Conservation (phyloP, 2,329 filamentous ascomycete species). For the Penicillium sp. region DNA sequence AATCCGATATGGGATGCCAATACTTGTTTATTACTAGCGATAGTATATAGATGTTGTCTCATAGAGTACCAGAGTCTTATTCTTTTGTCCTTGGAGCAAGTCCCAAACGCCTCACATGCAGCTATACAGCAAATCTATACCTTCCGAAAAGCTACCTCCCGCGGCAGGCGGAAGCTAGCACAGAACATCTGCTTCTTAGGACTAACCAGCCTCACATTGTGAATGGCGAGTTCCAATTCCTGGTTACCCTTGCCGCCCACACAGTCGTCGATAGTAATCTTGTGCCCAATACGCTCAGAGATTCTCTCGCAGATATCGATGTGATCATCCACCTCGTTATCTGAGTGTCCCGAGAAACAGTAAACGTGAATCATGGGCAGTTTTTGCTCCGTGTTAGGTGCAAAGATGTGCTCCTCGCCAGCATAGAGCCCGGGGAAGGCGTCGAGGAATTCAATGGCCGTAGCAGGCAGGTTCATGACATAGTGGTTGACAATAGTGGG, state of each 20-base stretch:
- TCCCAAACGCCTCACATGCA: constrained; percentile 13
- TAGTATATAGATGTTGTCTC: neutral
- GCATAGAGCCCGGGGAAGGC: constrained; percentile 76
- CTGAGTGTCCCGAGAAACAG: constrained; percentile 82
- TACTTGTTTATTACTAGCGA: neutral
- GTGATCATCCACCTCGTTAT: constrained; percentile 62
- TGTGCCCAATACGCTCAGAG: constrained; percentile 57
- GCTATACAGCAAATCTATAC: constrained; percentile 18
- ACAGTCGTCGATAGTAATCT: constrained; percentile 54
- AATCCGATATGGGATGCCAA: neutral
- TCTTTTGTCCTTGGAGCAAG: constrained; percentile 4
- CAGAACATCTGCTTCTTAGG: constrained; percentile 97
- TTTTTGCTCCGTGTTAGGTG: constrained; percentile 54
- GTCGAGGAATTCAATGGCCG: constrained; percentile 78
- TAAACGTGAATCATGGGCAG: constrained; percentile 90
- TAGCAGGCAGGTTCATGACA: constrained; percentile 95
- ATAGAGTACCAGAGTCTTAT: constrained; percentile 16
- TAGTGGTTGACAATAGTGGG: constrained; percentile 85
- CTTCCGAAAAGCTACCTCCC: constrained; percentile 70
- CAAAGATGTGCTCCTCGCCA: constrained; percentile 65
- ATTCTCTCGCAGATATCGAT: constrained; percentile 66
- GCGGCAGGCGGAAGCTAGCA: constrained; percentile 81
- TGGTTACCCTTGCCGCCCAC: constrained; percentile 53
- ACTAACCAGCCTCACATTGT: constrained; percentile 78
- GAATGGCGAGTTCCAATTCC: constrained; percentile 56